Evolutionary conservation across 2,329 filamentous ascomycete species (phyloP), one percentile per base, ranked within the genome.

Genomic region (Phyllosticta citriasiana): DNA sequence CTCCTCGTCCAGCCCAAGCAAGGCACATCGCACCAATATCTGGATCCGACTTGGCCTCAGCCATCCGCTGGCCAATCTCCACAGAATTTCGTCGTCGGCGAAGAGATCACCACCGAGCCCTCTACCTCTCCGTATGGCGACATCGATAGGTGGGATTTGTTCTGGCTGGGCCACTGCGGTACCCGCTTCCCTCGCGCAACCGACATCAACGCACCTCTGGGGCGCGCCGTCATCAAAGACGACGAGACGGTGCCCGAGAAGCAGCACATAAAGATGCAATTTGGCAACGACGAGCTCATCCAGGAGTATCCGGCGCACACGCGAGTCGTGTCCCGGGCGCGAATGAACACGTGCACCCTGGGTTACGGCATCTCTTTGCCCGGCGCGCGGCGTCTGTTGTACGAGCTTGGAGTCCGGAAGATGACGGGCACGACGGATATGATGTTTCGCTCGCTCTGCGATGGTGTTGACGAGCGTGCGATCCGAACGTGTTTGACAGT

Each of bases 131-230:
- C 71, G 0, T 73, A 72, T 56, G 73, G 69, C 2, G 67, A 73
- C 47, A 63, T 70, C 27, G 65, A 7, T 69, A 70, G 69, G 2
- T 75, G 73, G 73, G 72, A 75, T 57, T 35, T 75, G 22, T 65
- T 75, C 7, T 70, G 69, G 65, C 65, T 72, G 0, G 73, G 74
- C 4, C 73, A 76, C 63, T 74, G 69, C 57, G 71, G 68, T 8
- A 63, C 64, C 16, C 60, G 60, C 12, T 69, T 72, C 5, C 60
- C 60, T 7, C 19, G n/a, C 1, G 5, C 33, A 9, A 54, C 51
- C 55, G 60, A 61, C 55, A 4, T 12, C 2, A 61, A 61, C n/a
- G 60, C 55, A 1, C 30, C 62, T 56, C 55, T 72, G 65, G 60
- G 67, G 51, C 66, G 69, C 53, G 62, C 67, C 57, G 59, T 65